Percentiles rank a stretch among this genome's conserved stretches.
These are phyloP conservation scores for Aspergillus leporis DNA, from an alignment of 495 filamentous ascomycete genomes.

Conservation along the genomic window DNA sequence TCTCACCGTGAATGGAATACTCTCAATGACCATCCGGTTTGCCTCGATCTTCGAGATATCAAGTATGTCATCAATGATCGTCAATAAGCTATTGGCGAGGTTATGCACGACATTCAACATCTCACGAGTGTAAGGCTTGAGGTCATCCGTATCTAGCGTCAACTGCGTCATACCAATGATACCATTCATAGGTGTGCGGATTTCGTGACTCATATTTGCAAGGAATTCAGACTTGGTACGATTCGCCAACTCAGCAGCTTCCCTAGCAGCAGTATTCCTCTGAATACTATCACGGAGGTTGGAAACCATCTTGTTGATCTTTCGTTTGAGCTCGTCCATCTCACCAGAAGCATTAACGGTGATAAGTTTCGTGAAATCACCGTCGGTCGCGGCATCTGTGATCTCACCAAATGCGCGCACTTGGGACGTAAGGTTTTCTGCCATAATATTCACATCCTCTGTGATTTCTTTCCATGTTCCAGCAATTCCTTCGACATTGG, in stretches of 20 bases:
- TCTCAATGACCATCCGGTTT: constrained; percentile 98
- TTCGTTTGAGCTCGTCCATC: constrained; percentile 98
- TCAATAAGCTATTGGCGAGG: constrained; percentile 92
- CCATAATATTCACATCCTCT: constrained; percentile 98
- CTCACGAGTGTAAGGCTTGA: constrained; percentile 93
- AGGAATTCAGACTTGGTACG: constrained; percentile 99
- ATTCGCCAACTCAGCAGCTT: constrained; percentile 95
- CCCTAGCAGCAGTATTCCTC: constrained; percentile 92
- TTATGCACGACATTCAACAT: constrained; percentile 99
- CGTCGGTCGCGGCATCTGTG: constrained; percentile 93
- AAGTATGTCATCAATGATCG: constrained; percentile 98
- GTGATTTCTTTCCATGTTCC: constrained; percentile 99
- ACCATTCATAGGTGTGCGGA: constrained; percentile 88
- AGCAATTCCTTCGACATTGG: constrained; percentile 89
- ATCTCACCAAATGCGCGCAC: constrained; percentile 98
- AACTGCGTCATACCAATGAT: constrained; percentile 97
- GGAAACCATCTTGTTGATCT: constrained; percentile 99
- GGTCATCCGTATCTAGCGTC: constrained; percentile 86
- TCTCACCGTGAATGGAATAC: constrained; percentile 93
- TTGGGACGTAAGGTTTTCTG: constrained; percentile 95
- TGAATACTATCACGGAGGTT: constrained; percentile 96
- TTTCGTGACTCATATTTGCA: constrained; percentile 99
- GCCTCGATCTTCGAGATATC: constrained; percentile 99
- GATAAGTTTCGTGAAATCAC: constrained; percentile 95
- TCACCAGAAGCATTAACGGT: constrained; percentile 98